Base-by-base conservation (phyloP, 78 protist genomes). In the Dictyostelium firmibasis region DNA sequence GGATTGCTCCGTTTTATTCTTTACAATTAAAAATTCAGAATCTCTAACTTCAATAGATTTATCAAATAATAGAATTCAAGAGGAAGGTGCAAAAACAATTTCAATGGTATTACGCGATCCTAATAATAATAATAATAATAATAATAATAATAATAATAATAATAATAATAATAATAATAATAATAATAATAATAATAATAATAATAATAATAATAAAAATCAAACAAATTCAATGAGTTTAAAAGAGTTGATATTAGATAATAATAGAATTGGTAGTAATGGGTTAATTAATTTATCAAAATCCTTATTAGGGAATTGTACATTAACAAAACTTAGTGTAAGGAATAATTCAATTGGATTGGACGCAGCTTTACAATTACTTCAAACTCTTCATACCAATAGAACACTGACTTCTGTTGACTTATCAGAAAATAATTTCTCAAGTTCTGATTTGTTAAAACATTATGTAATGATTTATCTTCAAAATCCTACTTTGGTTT, bases 61-160 rank as follows among this genome's bases (percentile, higher is more conserved):
- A 69, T 60, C 79, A 27, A 50, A 69, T 11, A 87, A 87, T 62
- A 20, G 35, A 2, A 35, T 87, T 11, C 62, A 76, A 27, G 93
- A 87, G 3, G 93, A 87, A 20, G 93, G 85, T n/a, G 77, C 64
- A 10, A 78, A 64, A 41, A 82, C 93, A 35, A 57, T 87, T 27
- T 31, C 69, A 18, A 35, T 43, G 35, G 53, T 87, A n/a, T 35
- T 87, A 41, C 20, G 67, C 14, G 85, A n/a, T n/a, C n/a, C n/a
- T n/a, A n/a, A n/a, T n/a, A n/a, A n/a, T n/a, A n/a, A n/a, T n/a
- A n/a, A n/a, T n/a, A n/a, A 75, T 13, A 72, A 64, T 70, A 43
- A 44, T 10, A 2, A 41, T 41, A 41, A 41, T 41, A 41, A 41
- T 41, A 41, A 41, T 41, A 41, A 41, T 41, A 41, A 41, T 41